Evolutionary conservation across 257 asterid genomes (phyloP), one percentile per base, ranked within the genome.

Genomic region (Mentha longifolia): DNA sequence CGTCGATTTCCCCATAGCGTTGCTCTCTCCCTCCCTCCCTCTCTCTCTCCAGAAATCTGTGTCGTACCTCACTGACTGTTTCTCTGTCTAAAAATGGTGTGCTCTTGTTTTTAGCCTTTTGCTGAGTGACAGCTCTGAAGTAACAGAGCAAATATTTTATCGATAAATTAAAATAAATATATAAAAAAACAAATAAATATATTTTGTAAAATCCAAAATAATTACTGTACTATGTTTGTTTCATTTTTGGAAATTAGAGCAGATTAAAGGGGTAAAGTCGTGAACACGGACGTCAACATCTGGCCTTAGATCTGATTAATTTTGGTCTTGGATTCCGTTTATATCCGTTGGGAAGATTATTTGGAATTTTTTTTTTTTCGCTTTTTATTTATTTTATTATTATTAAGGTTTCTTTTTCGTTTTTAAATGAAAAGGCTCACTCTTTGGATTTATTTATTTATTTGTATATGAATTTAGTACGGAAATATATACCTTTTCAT

Each of bases 1-100:
- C 25, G 86, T 67, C 15, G 98, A 83, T 85, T 85, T 90, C 20
- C 85, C 98, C 98, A 92, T 92, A 39, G 41, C 66, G n/a, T 7
- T 12, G 19, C 2, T 7, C 22, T 62, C 67, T 39, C 52, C 39
- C 9, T 28, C 30, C 58, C 66, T 68, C 79, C 65, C 68, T 69
- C 70, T 37, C 31, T 50, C n/a, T n/a, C n/a, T n/a, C n/a, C 12
- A 8, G 22, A 51, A 73, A 22, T 12, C 9, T 15, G 57, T n/a
- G 62, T 20, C 15, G 19, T 47, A 50, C 5, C 73, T 66, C 60
- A n/a, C 70, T 46, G 60, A 17, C 52, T 39, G 43, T n/a, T 17
- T 50, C 51, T 82, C 10, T 75, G 67, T 61, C 85, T 68, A 59
- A 60, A 75, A 67, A 68, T 68, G 69, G 73, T 16, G 75, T 58